Base-by-base conservation (phyloP, 768 basidiomycete genomes). In the Leccinum obscurum region DNA sequence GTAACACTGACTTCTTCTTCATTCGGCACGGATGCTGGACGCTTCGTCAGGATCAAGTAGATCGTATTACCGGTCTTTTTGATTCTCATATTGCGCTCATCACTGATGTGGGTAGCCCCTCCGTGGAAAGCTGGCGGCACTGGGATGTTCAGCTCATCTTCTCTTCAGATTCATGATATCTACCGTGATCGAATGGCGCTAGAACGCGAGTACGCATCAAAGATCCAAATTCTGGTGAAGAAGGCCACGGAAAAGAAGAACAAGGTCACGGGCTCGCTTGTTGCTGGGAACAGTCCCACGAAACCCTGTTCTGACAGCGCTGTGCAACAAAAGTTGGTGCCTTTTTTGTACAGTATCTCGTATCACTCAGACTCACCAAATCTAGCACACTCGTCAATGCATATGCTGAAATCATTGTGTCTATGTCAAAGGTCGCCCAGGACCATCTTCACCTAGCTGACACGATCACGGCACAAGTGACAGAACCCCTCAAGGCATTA, bases 131-230 rank as follows among this genome's bases (percentile, higher is more conserved):
- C 46, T 14, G 20, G 22, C 28, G 57, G 6, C 28, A 30, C 51
- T 46, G 30, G 30, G 44, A 61, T 37, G 34, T 34, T 54, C 17
- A 63, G 32, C 13, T n/a, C 13, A 53, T 59, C 50, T 5, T 56
- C 55, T 55, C 3, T 51, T 48, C 62, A 93, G 92, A 82, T 90
- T 56, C 84, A 88, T 59, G 90, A 93, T 50, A 65, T 93, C 54
- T 88, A 90, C 68, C 77, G 78, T 48, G 88, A 87, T 54, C 82
- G 87, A 50, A 85, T 77, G 10, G 80, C 78, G 7, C 76, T 93
- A 11, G 92, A 94, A 72, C 84, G 87, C 55, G 92, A 94, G 70
- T 93, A 92, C 69, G 89, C 90, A 0, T 70, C 74, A 26, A 92
- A 89, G 69, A 77, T 94, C 10, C 86, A 88, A 67, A 72, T 77